Percentiles rank a stretch among this genome's conserved stretches.
Evolutionary conservation across 2,329 filamentous ascomycete genomes (phyloP).

Genomic region (Colletotrichum musicola): DNA sequence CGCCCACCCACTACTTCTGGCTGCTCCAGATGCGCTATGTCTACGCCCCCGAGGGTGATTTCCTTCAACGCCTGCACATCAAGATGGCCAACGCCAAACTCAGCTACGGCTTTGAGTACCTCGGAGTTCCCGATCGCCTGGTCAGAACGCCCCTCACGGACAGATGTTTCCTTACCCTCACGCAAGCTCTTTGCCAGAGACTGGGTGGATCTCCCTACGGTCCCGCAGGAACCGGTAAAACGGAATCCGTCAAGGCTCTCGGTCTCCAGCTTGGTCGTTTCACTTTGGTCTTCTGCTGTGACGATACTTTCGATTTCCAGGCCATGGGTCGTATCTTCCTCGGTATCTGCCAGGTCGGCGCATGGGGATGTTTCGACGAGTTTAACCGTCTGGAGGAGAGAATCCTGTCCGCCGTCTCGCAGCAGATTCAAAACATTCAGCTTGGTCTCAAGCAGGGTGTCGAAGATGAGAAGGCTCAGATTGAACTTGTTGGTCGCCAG

Average conservation of each 20-base stretch:
- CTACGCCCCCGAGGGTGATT: conserved; percentile 85
- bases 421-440: conserved; percentile 99
- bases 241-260: conserved; percentile 97
- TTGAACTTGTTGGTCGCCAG: conserved; percentile 93
- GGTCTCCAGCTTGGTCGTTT: conserved; percentile 97
- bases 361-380: conserved; percentile 99
- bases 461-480: conserved; percentile 86
- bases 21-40: conserved; percentile 97
- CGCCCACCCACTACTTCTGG: conserved; percentile 89
- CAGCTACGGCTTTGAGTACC: conserved; percentile 97
- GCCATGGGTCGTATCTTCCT: conserved; percentile 99
- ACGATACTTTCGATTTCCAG: conserved; percentile 99
- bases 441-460: conserved; percentile 89
- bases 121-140: conserved; percentile 95
- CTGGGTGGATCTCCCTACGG: conserved; percentile 98
- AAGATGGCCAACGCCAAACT: conserved; percentile 97
- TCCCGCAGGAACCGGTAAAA: conserved; percentile 97
- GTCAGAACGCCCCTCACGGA: conserved; percentile 97
- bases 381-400: conserved; percentile 99
- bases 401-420: conserved; percentile 96
- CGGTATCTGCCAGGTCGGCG: conserved; percentile 98
- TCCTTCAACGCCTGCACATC: conserved; percentile 84
- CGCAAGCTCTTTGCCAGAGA: conserved; percentile 93
- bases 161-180: conserved; percentile 97
- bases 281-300: conserved; percentile 98